Evolutionary conservation across 2,329 filamentous ascomycete species (phyloP).

Genomic region (Trichoderma lentiforme): DNA sequence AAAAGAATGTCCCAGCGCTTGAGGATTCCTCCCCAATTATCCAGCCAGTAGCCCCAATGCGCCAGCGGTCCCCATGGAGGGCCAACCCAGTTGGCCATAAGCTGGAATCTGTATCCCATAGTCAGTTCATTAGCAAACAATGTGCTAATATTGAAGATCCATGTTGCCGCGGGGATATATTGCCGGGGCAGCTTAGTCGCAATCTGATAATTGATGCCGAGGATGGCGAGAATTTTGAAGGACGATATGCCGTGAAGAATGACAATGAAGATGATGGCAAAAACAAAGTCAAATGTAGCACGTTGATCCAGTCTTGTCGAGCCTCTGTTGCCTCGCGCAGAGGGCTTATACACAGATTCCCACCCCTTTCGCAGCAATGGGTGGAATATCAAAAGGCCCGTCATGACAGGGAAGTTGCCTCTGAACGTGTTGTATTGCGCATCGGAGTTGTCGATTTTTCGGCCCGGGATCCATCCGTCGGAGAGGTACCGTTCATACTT

Average conservation of each 20-base stretch:
- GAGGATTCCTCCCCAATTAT: conserved; percentile 78
- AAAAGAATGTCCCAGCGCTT: conserved; percentile 95
- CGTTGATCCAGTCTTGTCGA: conserved; percentile 64
- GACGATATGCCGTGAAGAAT: conserved; percentile 82
- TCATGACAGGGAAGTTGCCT: conserved; percentile 78
- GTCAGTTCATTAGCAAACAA: conserved; percentile 88
- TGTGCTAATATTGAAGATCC: conserved; percentile 82
- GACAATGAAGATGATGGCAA: conserved; percentile 74
- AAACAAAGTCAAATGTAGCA: conserved; percentile 76
- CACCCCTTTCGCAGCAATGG: conserved; percentile 73
- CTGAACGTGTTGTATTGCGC: conserved; percentile 83
- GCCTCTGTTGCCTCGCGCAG: conserved; percentile 38
- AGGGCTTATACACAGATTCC: conserved; percentile 50
- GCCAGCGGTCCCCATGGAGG: conserved; percentile 44
- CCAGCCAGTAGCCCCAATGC: conserved; percentile 68
- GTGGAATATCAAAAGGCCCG: conserved; percentile 70
- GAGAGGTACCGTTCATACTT: conserved; percentile 70
- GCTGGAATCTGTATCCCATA: conserved; percentile 69
- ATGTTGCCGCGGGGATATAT: conserved; percentile 73
- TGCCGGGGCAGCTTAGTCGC: conserved; percentile 67
- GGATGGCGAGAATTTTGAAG: conserved; percentile 75
- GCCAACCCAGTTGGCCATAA: conserved; percentile 54
- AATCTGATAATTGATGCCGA: conserved; percentile 78
- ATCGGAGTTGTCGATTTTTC: conserved; percentile 90
- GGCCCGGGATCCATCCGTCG: conserved; percentile 86